phyloP scores from a whole-genome alignment of 1,284 basidiomycete genomes.

The Apiotrichum laibachii region DNA sequence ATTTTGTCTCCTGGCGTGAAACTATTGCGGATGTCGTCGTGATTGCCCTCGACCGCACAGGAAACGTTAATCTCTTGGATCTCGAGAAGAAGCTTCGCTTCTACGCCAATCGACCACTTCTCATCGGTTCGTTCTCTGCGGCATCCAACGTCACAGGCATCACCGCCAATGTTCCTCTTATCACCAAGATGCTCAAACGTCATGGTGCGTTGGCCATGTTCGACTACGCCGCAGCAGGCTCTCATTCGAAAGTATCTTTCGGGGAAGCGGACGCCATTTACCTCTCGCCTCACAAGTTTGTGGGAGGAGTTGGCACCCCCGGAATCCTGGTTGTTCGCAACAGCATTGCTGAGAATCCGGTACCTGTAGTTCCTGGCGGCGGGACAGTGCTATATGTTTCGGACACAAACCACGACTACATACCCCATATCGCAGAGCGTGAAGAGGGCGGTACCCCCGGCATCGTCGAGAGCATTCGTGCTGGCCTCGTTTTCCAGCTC shows the following conservation, averaged over 20 bases:
- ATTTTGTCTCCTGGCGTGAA: slow-evolving; percentile 14
- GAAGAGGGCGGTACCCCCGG: slow-evolving; percentile 19
- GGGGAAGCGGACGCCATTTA: slow-evolving; percentile 14
- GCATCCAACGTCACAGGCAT: slow-evolving; percentile 19
- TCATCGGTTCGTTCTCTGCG: slow-evolving; percentile 16
- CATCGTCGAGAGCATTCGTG: slow-evolving; percentile 14
- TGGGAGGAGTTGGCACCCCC: slow-evolving; percentile 10
- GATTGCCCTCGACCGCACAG: neutral
- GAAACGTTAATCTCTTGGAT: neutral
- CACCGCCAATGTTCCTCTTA: slow-evolving; percentile 2
- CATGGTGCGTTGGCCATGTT: slow-evolving; percentile 8
- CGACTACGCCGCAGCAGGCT: slow-evolving; percentile 11
- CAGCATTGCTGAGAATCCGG: neutral
- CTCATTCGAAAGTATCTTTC: slow-evolving; percentile 2
- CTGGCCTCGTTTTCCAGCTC: slow-evolving; percentile 12
- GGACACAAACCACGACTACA: neutral
- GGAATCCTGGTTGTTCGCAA: slow-evolving; percentile 12
- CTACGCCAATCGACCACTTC: neutral
- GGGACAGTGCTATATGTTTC: slow-evolving; percentile 12
- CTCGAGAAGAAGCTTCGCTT: neutral
- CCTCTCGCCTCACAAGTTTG: slow-evolving; percentile 20
- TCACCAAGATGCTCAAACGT: slow-evolving; percentile 5
- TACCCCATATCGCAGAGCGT: neutral
- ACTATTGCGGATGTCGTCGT: slow-evolving; percentile 9
- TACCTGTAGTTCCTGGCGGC: slow-evolving; percentile 10